phyloP scores from a whole-genome alignment of 805 yeast species.

The Danielia reshetovae region DNA sequence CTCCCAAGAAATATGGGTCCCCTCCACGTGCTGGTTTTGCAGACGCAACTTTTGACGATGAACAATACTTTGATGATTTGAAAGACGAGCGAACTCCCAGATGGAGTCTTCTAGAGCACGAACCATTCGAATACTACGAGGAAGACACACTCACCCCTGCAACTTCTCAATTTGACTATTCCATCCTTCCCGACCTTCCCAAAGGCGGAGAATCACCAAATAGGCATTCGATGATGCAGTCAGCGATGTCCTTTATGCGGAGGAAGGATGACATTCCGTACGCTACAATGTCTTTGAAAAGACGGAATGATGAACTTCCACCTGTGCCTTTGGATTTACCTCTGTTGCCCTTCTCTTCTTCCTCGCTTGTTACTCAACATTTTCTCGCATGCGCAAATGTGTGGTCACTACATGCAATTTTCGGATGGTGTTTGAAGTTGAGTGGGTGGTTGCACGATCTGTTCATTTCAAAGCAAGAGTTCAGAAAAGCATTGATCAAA shows the following conservation, averaged over 20 bases:
- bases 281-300: constrained; percentile 2
- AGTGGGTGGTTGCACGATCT: constrained; percentile 51
- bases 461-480: constrained; percentile 47
- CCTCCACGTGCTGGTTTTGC: not conserved
- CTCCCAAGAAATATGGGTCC: constrained; percentile 24
- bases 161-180: constrained; percentile 29
- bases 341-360: constrained; percentile 52
- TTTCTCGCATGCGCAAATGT: constrained; percentile 44
- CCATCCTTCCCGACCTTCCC: constrained; percentile 33
- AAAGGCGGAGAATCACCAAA: constrained; percentile 8
- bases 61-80: constrained; percentile 6
- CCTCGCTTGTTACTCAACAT: constrained; percentile 45
- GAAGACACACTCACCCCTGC: constrained; percentile 20
- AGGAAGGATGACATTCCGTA: not conserved
- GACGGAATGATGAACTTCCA: constrained; percentile 30
- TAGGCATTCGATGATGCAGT: constrained; percentile 15
- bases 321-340: constrained; percentile 49
- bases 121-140: constrained; percentile 7
- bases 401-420: constrained; percentile 46
- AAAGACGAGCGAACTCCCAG: constrained; percentile 13
- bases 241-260: constrained; percentile 36
- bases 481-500: constrained; percentile 48
- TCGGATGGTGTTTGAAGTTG: constrained; percentile 52
- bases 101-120: constrained; percentile 16
- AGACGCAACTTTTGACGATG: constrained; percentile 8